Conservation (phyloP, 495 filamentous ascomycete species). For the Aspergillus cavernicola region DNA sequence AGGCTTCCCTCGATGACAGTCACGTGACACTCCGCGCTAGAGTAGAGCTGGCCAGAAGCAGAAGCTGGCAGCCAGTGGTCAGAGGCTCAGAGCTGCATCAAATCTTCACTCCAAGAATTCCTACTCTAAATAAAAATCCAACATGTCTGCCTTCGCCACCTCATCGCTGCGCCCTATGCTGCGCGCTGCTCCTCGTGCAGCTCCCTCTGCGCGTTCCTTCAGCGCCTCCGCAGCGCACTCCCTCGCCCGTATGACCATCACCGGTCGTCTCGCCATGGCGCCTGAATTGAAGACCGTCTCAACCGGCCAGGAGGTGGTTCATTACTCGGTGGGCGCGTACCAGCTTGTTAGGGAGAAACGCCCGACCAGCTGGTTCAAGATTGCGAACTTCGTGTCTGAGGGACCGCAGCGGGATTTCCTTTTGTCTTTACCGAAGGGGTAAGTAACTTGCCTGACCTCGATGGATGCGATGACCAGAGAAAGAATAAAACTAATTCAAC, state of each 20-base stretch:
- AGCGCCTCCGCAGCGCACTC: slow-evolving; percentile 45
- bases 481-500: neutral
- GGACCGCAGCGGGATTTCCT: slow-evolving; percentile 60
- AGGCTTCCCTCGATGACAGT: no score
- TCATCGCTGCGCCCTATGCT: slow-evolving; percentile 34
- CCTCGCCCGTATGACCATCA: slow-evolving; percentile 62
- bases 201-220: slow-evolving; percentile 55
- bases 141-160: slow-evolving; percentile 50
- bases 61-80: no score
- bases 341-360: slow-evolving; percentile 56
- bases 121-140: slow-evolving; percentile 8
- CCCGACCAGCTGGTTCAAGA: slow-evolving; percentile 72
- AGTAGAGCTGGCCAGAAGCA: neutral
- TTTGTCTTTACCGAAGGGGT: slow-evolving; percentile 73
- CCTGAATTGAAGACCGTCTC: slow-evolving; percentile 66
- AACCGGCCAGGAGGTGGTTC: slow-evolving; percentile 63
- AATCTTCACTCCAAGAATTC: neutral
- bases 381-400: slow-evolving; percentile 51
- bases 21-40: neutral
- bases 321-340: slow-evolving; percentile 61
- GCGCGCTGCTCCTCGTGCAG: slow-evolving; percentile 26
- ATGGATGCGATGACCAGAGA: neutral
- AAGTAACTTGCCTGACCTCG: slow-evolving; percentile 29
- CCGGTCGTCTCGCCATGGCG: slow-evolving; percentile 67
- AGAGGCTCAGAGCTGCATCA: no score